These are phyloP conservation scores for Ustilago nuda DNA, from an alignment of 1,284 basidiomycete genomes.

Conservation along the genomic window DNA sequence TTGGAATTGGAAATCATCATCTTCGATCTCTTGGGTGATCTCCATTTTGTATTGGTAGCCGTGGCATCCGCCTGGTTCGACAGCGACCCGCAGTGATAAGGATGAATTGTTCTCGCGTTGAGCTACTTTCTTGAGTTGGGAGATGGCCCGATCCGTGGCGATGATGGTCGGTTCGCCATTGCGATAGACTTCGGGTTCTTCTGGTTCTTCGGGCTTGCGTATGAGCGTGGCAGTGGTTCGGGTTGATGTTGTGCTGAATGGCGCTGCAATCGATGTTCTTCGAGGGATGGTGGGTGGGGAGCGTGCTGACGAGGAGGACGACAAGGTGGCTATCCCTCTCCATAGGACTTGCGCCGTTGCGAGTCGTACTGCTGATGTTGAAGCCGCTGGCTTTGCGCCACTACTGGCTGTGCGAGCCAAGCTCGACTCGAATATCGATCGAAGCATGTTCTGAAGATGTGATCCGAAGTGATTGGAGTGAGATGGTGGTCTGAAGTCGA, in stretches of 20 bases:
- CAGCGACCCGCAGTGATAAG: constrained; percentile 79
- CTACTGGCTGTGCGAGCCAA: constrained; percentile 10
- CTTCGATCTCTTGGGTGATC: constrained; percentile 74
- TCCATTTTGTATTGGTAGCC: constrained; percentile 92
- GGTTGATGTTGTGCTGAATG: constrained; percentile 2
- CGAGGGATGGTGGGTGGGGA: not conserved
- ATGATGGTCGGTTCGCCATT: constrained; percentile 55
- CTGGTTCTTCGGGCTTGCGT: constrained; percentile 57
- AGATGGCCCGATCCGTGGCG: constrained; percentile 62
- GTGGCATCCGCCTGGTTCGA: constrained; percentile 91
- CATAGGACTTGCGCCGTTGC: not conserved
- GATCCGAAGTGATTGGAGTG: not conserved
- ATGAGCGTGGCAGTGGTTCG: constrained; percentile 28
- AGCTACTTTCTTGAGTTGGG: constrained; percentile 54
- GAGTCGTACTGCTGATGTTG: constrained; percentile 13
- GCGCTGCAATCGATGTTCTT: not conserved
- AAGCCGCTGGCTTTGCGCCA: constrained; percentile 9
- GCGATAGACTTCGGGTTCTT: constrained; percentile 57
- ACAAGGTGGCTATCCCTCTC: constrained; percentile 9
- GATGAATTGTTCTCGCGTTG: constrained; percentile 74
- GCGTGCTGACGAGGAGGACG: constrained; percentile 5
- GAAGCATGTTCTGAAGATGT: constrained; percentile 11
- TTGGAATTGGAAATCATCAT: constrained; percentile 79
- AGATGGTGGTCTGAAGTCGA: constrained; percentile 10
- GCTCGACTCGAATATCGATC: constrained; percentile 15